phyloP scores from a whole-genome alignment of 352 stramenopile species.

The Phytophthora cactorum region DNA sequence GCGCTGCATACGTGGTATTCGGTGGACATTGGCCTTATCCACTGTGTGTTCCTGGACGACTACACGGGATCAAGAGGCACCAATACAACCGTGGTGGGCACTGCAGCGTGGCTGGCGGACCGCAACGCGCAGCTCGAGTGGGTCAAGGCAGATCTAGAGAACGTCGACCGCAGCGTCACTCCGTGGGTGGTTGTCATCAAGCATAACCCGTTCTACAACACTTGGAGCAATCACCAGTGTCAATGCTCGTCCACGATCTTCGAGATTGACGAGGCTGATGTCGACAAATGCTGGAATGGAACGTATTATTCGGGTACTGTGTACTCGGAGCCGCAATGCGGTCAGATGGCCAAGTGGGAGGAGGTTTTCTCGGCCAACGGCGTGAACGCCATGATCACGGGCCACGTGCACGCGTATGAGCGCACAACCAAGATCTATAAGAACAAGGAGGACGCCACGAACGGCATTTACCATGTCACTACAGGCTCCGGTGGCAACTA shows the following conservation, averaged over 20 bases:
- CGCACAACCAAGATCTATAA: constrained; percentile 56
- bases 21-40: constrained; percentile 60
- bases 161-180: constrained; percentile 67
- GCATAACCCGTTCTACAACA: constrained; percentile 78
- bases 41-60: constrained; percentile 65
- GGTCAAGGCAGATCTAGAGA: constrained; percentile 65
- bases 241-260: constrained; percentile 50
- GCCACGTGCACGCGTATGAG: constrained; percentile 64
- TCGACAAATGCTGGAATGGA: constrained; percentile 55
- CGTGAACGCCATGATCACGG: constrained; percentile 52
- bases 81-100: constrained; percentile 44
- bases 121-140: constrained; percentile 53
- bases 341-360: constrained; percentile 52
- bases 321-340: constrained; percentile 52
- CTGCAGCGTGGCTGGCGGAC: constrained; percentile 42
- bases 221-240: constrained; percentile 65
- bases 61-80: constrained; percentile 58
- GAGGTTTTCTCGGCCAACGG: constrained; percentile 47
- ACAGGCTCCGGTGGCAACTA: constrained; percentile 59
- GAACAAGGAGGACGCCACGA: constrained; percentile 46
- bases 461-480: constrained; percentile 56
- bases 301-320: constrained; percentile 44
- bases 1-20: constrained; percentile 54
- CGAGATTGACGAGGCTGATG: constrained; percentile 38
- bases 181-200: constrained; percentile 87